Evolutionary conservation across 2,329 filamentous ascomycete genomes (phyloP), one percentile per base, ranked within the genome.

Genomic region (Hymenoscyphus albidus): DNA sequence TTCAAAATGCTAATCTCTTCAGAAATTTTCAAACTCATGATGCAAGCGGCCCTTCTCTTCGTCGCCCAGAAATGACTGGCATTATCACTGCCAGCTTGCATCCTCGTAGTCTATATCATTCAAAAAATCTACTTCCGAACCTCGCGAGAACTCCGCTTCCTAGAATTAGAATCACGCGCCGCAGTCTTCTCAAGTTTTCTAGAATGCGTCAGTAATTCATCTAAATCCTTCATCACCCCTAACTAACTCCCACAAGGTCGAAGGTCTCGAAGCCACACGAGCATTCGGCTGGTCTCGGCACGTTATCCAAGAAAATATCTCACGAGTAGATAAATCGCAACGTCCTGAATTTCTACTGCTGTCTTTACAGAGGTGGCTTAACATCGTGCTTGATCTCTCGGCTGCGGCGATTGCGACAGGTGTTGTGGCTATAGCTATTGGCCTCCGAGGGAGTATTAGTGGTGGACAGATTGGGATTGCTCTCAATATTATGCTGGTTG

Each of bases 351-450:
- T 87, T 67, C 77, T 86, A 0, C 79, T 27, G 27, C 27, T 27
- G 3, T 27, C 27, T 27, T 27, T 85, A 3, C 85, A 88, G 70
- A 78, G 82, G 40, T 87, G 85, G 84, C 78, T 87, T 0, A 78
- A 73, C 0, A 75, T 87, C 0, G 78, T 80, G 0, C 74, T 88
- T 5, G 65, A 71, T 55, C 64, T 71, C 16, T 13, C 70, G 13
- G 58, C 56, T 12, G 65, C 68, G 1, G 32, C 38, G 44, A 7
- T 71, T 9, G 64, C 66, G 6, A 64, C 58, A 1, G 22, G 56
- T 39, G 65, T 72, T 44, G 62, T 73, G 39, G 62, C 62, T 38
- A 56, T 71, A 5, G 67, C 69, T 22, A 65, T 73, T 10, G 35
- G 0, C 12, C 65, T 67, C 39, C 56, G 62, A 16, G 64, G 58